A percentile compares a stretch with the other conserved stretches of the same genome.
Conservation (phyloP, 169 alveolate genomes). For the Cryptosporidium bovis region DNA sequence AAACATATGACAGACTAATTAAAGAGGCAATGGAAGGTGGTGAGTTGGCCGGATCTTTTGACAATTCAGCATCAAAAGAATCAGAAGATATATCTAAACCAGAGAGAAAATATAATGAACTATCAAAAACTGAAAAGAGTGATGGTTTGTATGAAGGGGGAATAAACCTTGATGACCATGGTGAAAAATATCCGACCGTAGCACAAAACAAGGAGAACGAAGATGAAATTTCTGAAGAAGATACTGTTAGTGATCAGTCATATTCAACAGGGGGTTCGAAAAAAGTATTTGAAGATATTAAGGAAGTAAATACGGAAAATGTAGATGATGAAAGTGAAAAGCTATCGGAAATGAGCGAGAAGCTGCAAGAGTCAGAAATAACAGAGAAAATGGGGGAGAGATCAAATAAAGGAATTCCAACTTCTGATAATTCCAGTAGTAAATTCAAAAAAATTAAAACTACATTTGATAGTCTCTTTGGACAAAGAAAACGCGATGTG, state of each 20-base stretch:
- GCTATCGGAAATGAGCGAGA: too few relatives aligned
- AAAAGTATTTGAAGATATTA: background rate
- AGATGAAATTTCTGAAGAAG: constrained; percentile 9
- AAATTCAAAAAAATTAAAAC: too few relatives aligned
- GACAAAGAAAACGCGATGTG: too few relatives aligned
- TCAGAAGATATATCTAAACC: background rate
- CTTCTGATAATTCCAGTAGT: too few relatives aligned
- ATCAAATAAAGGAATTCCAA: too few relatives aligned
- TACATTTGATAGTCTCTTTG: too few relatives aligned
- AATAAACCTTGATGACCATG: background rate
- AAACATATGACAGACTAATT: constrained; percentile 31
- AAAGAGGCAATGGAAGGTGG: constrained; percentile 6
- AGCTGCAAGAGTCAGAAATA: too few relatives aligned
- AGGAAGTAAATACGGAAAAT: constrained; percentile 2
- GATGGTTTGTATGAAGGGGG: background rate
- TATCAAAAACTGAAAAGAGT: background rate
- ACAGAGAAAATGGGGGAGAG: too few relatives aligned
- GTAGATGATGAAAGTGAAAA: background rate
- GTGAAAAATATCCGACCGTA: background rate
- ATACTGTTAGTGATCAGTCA: background rate
- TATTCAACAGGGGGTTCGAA: background rate
- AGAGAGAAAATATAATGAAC: background rate
- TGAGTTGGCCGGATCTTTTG: background rate
- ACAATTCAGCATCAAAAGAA: background rate
- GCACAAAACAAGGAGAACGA: background rate